Conservation (phyloP, 257 asterid species). For the Ehretia macrophylla region DNA sequence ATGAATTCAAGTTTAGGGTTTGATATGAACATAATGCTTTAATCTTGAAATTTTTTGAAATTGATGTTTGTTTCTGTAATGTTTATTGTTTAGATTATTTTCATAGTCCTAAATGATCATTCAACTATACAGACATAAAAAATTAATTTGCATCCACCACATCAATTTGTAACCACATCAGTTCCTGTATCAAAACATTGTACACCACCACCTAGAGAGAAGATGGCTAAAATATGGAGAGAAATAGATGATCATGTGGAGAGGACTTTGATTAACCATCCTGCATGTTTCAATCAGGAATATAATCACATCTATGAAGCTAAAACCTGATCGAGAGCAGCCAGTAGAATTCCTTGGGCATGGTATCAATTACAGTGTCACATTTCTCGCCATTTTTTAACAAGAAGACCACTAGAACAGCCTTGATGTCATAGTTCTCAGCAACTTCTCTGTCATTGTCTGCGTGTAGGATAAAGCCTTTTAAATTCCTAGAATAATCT, state of each 20-base stretch:
- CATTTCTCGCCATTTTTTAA: constrained; percentile 71
- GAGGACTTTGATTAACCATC: no score
- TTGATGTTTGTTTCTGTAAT: no score
- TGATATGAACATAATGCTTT: no score
- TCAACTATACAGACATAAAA: no score
- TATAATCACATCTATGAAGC: constrained; percentile 21
- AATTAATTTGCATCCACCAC: no score
- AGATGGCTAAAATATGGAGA: background rate
- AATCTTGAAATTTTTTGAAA: no score
- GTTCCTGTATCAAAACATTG: no score
- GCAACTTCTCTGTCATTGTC: constrained; percentile 58
- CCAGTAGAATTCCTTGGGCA: constrained; percentile 85
- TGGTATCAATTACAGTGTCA: constrained; percentile 66
- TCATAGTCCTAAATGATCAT: no score
- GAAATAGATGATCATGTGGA: background rate
- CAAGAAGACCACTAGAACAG: constrained; percentile 83
- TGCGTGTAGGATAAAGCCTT: constrained; percentile 65
- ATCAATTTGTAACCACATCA: no score
- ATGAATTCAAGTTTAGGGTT: no score
- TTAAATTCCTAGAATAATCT: constrained; percentile 69
- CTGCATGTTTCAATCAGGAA: background rate
- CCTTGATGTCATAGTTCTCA: constrained; percentile 68
- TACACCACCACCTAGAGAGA: background rate
- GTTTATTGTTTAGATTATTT: no score
- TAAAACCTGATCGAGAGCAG: constrained; percentile 73